Evolutionary conservation across 2,329 filamentous ascomycete species (phyloP), one percentile per base, ranked within the genome.

Genomic region (Penicillium rolfsii): DNA sequence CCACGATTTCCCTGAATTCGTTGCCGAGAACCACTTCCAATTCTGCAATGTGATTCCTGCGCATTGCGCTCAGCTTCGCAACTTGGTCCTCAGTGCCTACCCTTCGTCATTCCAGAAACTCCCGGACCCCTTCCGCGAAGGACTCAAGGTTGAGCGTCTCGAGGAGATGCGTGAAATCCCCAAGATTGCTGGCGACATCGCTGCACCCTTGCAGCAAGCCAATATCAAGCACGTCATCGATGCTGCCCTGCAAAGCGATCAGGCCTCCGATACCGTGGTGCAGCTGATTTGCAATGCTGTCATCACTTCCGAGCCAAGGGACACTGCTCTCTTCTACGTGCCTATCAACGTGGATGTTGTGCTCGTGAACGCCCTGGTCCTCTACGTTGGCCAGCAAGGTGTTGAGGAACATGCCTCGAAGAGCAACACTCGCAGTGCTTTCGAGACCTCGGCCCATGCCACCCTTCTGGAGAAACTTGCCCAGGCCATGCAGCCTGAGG

Each of bases 1-100:
- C 68, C 95, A 98, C 73, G 95, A 99, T 75, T 98, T 92, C 77
- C 91, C 94, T 0, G 93, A 97, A 59, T 99, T 97, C 76, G 80
- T 99, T 45, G 90, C 91, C 5, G 91, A 93, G 69, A 92, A 96
- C 74, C 91, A 96, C 73, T 87, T 91, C 67, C 86, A 87, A 67
- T 86, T 99, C 55, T 93, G 89, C 79, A 89, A 90, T 68, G 87
- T 87, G 71, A 89, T 98, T 60, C 91, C 93, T 1, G 86, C 88
- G 54, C 90, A 95, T 71, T 95, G 91, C 77, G 88, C 89, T 16
- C 95, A 98, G 76, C 83, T 97, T 55, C 87, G 93, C 66, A 97
- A 98, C 72, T 83, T 97, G 57, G 87, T 99, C 56, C 84, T 98
- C 63, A 90, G 90, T 64, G 92, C 93, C 7, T 91, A 88, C 64